Evolutionary conservation across 805 yeast species (phyloP).

Genomic region (Alloascoidea africana): DNA sequence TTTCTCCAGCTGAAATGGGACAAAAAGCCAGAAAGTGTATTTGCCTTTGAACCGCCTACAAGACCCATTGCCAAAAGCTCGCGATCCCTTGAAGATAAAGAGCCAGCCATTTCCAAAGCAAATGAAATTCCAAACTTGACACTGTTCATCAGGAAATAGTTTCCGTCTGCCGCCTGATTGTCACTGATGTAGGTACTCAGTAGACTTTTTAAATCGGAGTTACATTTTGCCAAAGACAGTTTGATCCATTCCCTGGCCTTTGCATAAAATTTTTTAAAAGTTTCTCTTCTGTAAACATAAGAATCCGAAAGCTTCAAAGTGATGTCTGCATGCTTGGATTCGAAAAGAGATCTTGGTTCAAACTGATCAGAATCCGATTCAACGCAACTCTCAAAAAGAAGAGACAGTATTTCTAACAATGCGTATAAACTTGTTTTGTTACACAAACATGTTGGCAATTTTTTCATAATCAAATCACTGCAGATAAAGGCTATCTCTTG

Average conservation of each 20-base stretch:
- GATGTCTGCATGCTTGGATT: conserved; percentile 31
- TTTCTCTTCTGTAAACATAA: conserved; percentile 54
- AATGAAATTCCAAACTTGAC: conserved; percentile 76
- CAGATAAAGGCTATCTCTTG: conserved; percentile 72
- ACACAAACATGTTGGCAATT: conserved; percentile 67
- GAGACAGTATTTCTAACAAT: conserved; percentile 62
- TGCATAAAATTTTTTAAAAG: conserved; percentile 43
- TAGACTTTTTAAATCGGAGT: conserved; percentile 63
- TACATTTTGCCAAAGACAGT: conserved; percentile 38
- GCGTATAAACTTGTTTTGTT: conserved; percentile 61
- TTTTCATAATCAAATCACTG: conserved; percentile 49
- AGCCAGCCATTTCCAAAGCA: conserved; percentile 81
- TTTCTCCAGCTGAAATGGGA: conserved; percentile 67
- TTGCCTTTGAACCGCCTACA: conserved; percentile 22
- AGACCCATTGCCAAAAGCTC: conserved; percentile 36
- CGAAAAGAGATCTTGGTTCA: conserved; percentile 61
- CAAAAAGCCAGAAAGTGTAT: conserved; percentile 54
- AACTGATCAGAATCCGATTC: conserved; percentile 79
- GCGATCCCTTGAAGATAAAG: conserved; percentile 47
- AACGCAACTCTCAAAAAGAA: conserved; percentile 62
- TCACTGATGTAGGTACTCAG: conserved; percentile 68
- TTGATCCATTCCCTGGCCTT: conserved; percentile 57
- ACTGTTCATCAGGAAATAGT: conserved; percentile 20
- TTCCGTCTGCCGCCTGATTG: conserved; percentile 31
- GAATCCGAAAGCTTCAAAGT: conserved; percentile 56